Percentiles rank a stretch among this genome's conserved stretches.
Evolutionary conservation across 169 alveolate genomes (phyloP).

Genomic region (Cytauxzoon felis): DNA sequence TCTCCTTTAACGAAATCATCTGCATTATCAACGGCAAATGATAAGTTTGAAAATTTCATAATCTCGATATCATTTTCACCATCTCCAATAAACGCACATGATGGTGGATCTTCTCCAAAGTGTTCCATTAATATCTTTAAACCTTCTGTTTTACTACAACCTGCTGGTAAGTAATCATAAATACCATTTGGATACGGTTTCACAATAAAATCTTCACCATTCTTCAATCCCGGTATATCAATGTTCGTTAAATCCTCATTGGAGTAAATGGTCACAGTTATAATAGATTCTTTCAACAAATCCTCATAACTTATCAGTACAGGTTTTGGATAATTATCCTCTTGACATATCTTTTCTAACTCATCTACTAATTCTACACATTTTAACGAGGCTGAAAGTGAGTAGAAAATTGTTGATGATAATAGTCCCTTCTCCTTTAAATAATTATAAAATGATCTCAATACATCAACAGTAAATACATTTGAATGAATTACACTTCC

Average conservation of each 20-base stretch:
- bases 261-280: no score
- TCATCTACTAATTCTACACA: background rate
- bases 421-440: background rate
- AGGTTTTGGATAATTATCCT: background rate
- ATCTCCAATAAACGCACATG: constrained; percentile 41
- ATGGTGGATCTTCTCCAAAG: background rate
- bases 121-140: background rate
- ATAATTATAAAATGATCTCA: background rate
- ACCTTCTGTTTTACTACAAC: background rate
- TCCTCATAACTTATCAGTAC: background rate
- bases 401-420: background rate
- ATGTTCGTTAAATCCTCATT: background rate
- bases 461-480: background rate
- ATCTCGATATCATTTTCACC: constrained; percentile 42
- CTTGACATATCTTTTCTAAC: background rate
- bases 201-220: background rate
- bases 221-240: background rate
- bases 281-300: background rate
- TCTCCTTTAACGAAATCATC: constrained; percentile 11
- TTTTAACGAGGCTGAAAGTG: background rate
- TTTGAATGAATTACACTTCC: background rate
- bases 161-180: background rate
- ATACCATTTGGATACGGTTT: background rate
- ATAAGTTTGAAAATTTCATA: constrained; percentile 5
- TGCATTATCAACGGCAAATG: constrained; percentile 55